These are phyloP conservation scores for Cyclostephanos invisitatus DNA, from an alignment of 108 stramenopile genomes.

Conservation along the genomic window DNA sequence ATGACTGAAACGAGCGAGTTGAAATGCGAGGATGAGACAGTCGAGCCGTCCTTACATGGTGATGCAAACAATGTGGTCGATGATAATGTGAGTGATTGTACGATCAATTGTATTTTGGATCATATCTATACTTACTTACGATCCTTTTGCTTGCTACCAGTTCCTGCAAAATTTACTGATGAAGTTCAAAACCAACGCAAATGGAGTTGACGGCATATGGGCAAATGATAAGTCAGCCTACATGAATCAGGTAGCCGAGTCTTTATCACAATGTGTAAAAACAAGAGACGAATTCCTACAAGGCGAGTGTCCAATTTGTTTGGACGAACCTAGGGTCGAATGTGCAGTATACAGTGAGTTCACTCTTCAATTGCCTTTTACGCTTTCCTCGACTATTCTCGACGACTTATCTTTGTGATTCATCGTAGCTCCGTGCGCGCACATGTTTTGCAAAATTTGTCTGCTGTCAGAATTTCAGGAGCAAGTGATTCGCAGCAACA, in stretches of 20 bases:
- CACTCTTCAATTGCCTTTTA: neutral
- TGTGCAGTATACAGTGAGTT: constrained; percentile 60
- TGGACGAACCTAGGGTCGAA: constrained; percentile 65
- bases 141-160: constrained; percentile 1
- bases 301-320: constrained; percentile 82
- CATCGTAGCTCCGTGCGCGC: constrained; percentile 69
- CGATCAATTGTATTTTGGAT: neutral
- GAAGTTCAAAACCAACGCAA: constrained; percentile 53
- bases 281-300: constrained; percentile 53
- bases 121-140: constrained; percentile 2
- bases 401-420: neutral
- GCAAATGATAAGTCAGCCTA: constrained; percentile 26
- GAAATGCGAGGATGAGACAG: neutral
- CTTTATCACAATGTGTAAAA: constrained; percentile 57
- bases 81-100: constrained; percentile 15
- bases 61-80: constrained; percentile 4
- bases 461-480: constrained; percentile 44
- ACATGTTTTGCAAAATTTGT: constrained; percentile 78
- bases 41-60: neutral
- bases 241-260: constrained; percentile 55
- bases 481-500: constrained; percentile 36
- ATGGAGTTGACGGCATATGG: neutral
- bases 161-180: constrained; percentile 54
- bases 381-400: neutral
- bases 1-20: constrained; percentile 30